Conservation (phyloP, 768 basidiomycete genomes). For the Tylopilus plumbeoviolaceoides region DNA sequence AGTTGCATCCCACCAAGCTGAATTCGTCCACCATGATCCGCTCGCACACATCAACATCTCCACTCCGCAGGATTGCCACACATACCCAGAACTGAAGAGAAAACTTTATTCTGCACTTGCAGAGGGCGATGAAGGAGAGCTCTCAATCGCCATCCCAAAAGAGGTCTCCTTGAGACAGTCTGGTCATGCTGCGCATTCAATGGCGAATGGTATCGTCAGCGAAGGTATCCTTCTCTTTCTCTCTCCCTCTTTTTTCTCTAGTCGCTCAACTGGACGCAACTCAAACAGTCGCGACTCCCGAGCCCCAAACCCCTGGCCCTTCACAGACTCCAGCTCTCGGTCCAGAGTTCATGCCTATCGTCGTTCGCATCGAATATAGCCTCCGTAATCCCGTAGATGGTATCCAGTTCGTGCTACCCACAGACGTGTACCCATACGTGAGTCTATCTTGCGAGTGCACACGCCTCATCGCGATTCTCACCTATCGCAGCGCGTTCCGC, state of each 20-base stretch:
- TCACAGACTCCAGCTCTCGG: conserved; percentile 34
- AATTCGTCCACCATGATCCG: conserved; percentile 77
- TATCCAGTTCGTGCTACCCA: conserved; percentile 77
- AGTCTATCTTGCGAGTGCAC: conserved; percentile 31
- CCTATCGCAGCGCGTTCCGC: conserved; percentile 73
- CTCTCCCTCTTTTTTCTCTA: background rate
- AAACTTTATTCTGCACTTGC: conserved; percentile 86
- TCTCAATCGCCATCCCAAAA: conserved; percentile 82
- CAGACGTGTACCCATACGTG: conserved; percentile 81
- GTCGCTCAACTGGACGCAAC: conserved; percentile 5
- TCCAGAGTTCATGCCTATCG: conserved; percentile 72
- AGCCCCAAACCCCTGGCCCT: conserved; percentile 66
- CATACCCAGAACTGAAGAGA: conserved; percentile 90
- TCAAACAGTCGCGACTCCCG: conserved; percentile 67
- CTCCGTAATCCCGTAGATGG: conserved; percentile 81
- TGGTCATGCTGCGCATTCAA: conserved; percentile 37
- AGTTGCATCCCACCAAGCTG: conserved; percentile 66
- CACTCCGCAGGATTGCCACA: conserved; percentile 74
- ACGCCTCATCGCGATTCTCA: conserved; percentile 13
- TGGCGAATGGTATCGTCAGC: conserved; percentile 41
- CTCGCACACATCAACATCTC: conserved; percentile 61
- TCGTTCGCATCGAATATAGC: conserved; percentile 75
- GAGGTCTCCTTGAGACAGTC: conserved; percentile 66
- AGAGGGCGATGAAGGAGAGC: conserved; percentile 91
- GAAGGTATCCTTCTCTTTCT: conserved; percentile 45